Conservation (phyloP, 2,329 filamentous ascomycete genomes). For the Cladosporium oxysporum region DNA sequence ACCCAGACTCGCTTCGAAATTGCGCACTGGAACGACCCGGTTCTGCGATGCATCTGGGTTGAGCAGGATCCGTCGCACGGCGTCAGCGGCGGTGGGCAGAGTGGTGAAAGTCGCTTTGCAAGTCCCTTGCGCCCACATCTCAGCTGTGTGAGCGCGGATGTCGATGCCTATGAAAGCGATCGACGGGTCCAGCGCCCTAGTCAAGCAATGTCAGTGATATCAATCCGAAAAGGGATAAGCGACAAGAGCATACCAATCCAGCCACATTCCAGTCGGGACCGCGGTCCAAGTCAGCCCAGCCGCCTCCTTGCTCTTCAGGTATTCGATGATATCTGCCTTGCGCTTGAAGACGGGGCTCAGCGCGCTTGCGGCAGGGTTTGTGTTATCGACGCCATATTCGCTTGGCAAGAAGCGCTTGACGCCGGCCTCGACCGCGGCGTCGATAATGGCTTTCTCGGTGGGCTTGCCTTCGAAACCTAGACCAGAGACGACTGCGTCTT, state of each 20-base stretch:
- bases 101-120: conserved; percentile 34
- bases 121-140: conserved; percentile 37
- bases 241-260: conserved; percentile 36
- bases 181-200: conserved; percentile 19
- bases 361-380: conserved; percentile 32
- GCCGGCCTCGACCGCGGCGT: conserved; percentile 44
- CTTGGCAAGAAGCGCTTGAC: conserved; percentile 45
- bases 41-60: conserved; percentile 36
- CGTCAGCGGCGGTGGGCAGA: conserved; percentile 34
- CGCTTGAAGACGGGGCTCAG: conserved; percentile 37
- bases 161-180: conserved; percentile 25
- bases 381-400: conserved; percentile 44
- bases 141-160: conserved; percentile 19
- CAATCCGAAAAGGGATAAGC: conserved; percentile 26
- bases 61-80: conserved; percentile 33
- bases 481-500: conserved; percentile 42
- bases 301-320: conserved; percentile 34
- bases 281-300: conserved; percentile 34
- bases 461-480: conserved; percentile 35
- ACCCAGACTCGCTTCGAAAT: conserved; percentile 64
- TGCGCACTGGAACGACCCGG: conserved; percentile 59
- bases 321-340: conserved; percentile 39
- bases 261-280: conserved; percentile 36
- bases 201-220: conserved; percentile 22
- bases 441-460: conserved; percentile 38